These are phyloP conservation scores for Eucalyptus cloeziana DNA, from an alignment of 345 rosid genomes.

Conservation along the genomic window DNA sequence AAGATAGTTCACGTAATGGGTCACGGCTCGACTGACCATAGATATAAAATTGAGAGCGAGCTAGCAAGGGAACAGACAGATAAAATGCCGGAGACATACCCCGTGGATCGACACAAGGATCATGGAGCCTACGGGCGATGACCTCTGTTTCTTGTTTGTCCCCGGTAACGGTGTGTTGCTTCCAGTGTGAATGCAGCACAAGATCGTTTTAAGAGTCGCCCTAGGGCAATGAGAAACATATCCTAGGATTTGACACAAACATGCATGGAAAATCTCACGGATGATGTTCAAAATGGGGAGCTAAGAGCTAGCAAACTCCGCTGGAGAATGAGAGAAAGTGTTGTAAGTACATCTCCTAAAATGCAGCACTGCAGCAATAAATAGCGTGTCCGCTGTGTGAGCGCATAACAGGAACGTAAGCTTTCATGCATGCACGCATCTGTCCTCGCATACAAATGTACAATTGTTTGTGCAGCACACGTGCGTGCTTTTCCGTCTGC, in stretches of 20 bases:
- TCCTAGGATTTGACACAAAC: background rate
- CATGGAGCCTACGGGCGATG: constrained; percentile 76
- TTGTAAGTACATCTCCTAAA: background rate
- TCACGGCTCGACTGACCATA: background rate
- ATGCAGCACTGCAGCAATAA: background rate
- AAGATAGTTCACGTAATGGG: background rate
- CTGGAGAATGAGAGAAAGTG: no score
- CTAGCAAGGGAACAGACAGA: background rate
- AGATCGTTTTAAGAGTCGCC: background rate
- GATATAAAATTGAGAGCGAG: background rate
- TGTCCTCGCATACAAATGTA: background rate
- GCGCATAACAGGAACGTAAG: background rate
- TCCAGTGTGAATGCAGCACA: constrained; percentile 35
- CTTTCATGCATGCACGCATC: background rate
- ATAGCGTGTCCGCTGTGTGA: background rate
- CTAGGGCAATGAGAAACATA: background rate
- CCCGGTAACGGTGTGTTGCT: constrained; percentile 65
- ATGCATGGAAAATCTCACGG: background rate
- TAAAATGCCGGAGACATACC: constrained; percentile 17
- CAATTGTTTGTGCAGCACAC: background rate
- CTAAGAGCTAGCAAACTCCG: background rate
- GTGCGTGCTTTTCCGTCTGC: background rate
- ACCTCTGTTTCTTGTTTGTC: constrained; percentile 73
- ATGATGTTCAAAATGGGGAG: background rate
- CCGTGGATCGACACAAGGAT: constrained; percentile 85